Conservation (phyloP, 1,284 basidiomycete species). For the Sanghuangporus baumii region DNA sequence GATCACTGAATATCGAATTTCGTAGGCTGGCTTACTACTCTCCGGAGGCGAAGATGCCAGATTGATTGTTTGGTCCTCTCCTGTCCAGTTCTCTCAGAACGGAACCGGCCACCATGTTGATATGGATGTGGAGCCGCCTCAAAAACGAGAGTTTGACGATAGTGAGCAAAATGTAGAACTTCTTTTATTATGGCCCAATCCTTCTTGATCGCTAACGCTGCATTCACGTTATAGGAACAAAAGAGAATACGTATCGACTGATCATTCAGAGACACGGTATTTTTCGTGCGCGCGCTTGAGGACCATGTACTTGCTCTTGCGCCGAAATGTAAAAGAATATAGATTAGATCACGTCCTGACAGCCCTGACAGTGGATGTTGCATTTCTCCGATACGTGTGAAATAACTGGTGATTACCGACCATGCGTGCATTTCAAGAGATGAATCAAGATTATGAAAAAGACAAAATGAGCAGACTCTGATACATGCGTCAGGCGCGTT, state of each 20-base stretch:
- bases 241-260: constrained; percentile 11
- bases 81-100: constrained; percentile 2
- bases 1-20: constrained; percentile 7
- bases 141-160: constrained; percentile 29
- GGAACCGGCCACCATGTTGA: constrained; percentile 12
- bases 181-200: background rate
- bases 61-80: constrained; percentile 44
- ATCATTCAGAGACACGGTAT: background rate
- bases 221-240: background rate
- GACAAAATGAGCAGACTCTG: no score
- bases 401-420: no score
- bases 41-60: constrained; percentile 62
- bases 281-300: no score
- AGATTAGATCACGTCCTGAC: no score
- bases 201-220: background rate
- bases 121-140: constrained; percentile 18
- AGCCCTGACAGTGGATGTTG: no score
- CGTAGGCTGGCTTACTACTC: constrained; percentile 41
- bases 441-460: no score
- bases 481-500: no score
- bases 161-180: constrained; percentile 25
- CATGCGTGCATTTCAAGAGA: no score
- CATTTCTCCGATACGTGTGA: no score
- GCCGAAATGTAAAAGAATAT: no score
- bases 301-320: no score